phyloP scores from a whole-genome alignment of 768 basidiomycete genomes.

The Porpolomopsis calyptriformis region DNA sequence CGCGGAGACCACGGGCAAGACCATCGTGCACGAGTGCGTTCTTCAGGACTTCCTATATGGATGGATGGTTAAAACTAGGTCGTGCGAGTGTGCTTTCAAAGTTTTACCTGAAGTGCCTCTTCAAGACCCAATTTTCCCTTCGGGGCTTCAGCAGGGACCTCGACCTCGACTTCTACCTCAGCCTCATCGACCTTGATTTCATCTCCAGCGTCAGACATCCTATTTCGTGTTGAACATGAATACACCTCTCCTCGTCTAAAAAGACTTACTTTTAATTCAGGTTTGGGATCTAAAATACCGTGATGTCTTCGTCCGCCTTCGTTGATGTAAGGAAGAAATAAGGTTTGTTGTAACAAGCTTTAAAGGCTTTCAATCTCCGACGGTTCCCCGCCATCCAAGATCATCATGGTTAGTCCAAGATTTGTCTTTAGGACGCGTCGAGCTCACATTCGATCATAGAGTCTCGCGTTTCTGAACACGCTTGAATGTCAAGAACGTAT shows the following conservation, averaged over 20 bases:
- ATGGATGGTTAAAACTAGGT: too few species aligned
- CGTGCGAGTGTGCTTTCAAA: too few species aligned
- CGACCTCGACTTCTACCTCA: conserved; percentile 42
- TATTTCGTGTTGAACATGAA: conserved; percentile 17
- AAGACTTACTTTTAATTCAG: conserved; percentile 30
- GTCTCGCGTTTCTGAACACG: conserved; percentile 62
- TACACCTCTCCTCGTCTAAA: background rate
- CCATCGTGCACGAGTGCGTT: conserved; percentile 97
- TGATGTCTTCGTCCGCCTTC: conserved; percentile 93
- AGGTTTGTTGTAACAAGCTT: conserved; percentile 31
- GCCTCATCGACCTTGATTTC: conserved; percentile 71
- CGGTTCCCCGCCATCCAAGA: conserved; percentile 1
- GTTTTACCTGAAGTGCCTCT: conserved; percentile 86
- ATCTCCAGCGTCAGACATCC: conserved; percentile 99
- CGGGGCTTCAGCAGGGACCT: conserved; percentile 80
- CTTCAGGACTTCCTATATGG: conserved; percentile 88
- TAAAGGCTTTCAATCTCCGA: conserved; percentile 41
- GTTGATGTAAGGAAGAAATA: conserved; percentile 72
- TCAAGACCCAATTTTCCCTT: conserved; percentile 95
- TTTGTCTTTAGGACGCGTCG: background rate
- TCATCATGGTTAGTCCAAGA: background rate
- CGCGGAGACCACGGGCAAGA: conserved; percentile 94
- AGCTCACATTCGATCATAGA: conserved; percentile 27
- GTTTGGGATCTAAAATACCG: conserved; percentile 20
- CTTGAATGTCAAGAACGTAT: conserved; percentile 73